Base-by-base conservation (phyloP, 306 rosid genomes). In the Trichosanthes truncata region DNA sequence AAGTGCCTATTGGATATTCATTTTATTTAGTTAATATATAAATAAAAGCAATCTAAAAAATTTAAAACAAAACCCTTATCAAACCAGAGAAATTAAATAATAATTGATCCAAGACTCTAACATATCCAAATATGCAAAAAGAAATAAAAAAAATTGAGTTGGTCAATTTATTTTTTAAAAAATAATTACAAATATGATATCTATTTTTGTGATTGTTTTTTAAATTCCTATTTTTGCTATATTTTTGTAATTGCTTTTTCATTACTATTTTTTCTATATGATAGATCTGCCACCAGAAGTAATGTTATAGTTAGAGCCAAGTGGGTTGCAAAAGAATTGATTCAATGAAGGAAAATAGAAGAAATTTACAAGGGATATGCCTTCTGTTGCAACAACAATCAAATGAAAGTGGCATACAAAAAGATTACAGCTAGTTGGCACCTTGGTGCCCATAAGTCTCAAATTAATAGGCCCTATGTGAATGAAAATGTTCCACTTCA, bases 401-500 rank as follows among this genome's bases (percentile, higher is more conserved):
- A 18, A 40, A 67, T 67, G 74, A 67, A 63, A 67, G 74, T 36
- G 74, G 74, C 51, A 67, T 67, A 38, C 49, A 38, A 67, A 67
- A n/a, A 66, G 49, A 21, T 69, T 69, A 69, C 76, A 69, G 76
- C 76, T 69, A 69, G 14, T 41, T 69, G 18, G 20, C 76, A 69
- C 45, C 38, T 23, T 61, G 20, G 38, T 61, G 36, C 21, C 76
- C 76, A 69, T 11, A 69, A 41, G 10, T 43, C 53, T 69, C n/a
- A 41, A 41, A 21, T n/a, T 40, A 23, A 21, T 13, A 21, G 35
- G 53, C 53, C 76, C 76, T 41, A 38, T 38, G 15, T 69, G 25
- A 67, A 10, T 41, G 55, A 69, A 41, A 46, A 69, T 21, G 53
- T 69, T 69, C 76, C 76, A 69, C 33, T 43, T 12, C 7, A 20